These are phyloP conservation scores for Trichoderma brevicompactum DNA, from an alignment of 2,329 filamentous ascomycete species.

Conservation along the genomic window DNA sequence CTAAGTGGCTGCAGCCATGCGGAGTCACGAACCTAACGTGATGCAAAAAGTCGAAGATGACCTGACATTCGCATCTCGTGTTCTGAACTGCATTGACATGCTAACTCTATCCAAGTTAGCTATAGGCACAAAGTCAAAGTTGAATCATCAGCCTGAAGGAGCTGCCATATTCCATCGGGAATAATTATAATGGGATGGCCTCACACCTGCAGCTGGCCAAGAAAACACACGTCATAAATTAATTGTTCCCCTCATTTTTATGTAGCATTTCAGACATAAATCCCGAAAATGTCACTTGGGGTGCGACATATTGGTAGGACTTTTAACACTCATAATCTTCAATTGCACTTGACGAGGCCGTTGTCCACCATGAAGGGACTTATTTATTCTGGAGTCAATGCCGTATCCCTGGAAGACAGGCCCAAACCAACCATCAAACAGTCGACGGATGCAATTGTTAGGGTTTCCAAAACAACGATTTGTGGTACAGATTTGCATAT, in stretches of 20 bases:
- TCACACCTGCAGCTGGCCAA: neutral
- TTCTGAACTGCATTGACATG: no score
- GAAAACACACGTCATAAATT: neutral
- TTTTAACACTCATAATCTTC: neutral
- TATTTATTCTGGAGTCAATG: conserved; percentile 45
- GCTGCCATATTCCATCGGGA: no score
- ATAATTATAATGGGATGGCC: neutral
- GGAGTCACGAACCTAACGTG: no score
- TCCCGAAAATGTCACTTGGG: neutral
- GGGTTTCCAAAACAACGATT: conserved; percentile 53
- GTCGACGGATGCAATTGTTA: conserved; percentile 55
- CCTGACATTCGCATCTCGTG: no score
- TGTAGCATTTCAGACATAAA: neutral
- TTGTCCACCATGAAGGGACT: conserved; percentile 52
- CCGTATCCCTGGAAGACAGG: conserved; percentile 46
- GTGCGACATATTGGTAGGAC: neutral
- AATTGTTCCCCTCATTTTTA: neutral
- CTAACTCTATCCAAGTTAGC: no score
- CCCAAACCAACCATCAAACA: conserved; percentile 47
- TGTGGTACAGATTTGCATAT: conserved; percentile 63
- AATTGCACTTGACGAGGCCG: neutral
- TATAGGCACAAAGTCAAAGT: no score
- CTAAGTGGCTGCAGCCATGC: no score
- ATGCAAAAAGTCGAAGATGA: no score
- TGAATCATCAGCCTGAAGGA: no score